These are phyloP conservation scores for Diaporthe aspalathi DNA, from an alignment of 2,329 filamentous ascomycete genomes.

Conservation along the genomic window DNA sequence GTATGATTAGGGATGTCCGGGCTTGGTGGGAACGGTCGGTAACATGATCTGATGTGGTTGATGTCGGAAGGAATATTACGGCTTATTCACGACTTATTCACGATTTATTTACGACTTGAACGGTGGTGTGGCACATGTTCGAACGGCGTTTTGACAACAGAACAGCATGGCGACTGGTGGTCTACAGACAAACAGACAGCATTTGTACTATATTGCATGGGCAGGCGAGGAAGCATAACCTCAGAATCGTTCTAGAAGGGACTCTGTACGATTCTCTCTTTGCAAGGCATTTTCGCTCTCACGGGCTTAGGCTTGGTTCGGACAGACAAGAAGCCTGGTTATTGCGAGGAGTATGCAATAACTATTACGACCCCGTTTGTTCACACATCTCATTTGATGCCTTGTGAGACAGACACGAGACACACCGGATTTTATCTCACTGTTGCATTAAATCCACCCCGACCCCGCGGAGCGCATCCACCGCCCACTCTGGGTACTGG, in stretches of 20 bases:
- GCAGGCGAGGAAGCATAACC: conserved; percentile 2
- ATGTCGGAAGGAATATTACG: not conserved
- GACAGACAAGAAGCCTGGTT: not conserved
- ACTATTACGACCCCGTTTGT: not conserved
- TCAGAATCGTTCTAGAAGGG: conserved; percentile 20
- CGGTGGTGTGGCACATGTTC: conserved; percentile 8
- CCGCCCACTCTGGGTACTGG: conserved; percentile 85
- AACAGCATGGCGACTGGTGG: conserved; percentile 25
- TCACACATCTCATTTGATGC: not conserved
- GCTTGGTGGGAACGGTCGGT: not conserved
- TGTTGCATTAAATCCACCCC: conserved; percentile 76
- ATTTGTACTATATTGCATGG: conserved; percentile 14
- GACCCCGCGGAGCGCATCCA: conserved; percentile 81
- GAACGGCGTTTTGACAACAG: conserved; percentile 15
- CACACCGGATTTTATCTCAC: conserved; percentile 35
- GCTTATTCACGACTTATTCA: conserved; percentile 8
- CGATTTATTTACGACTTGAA: not conserved
- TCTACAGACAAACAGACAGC: conserved; percentile 1
- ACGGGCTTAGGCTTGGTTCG: not conserved
- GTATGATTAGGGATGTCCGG: not conserved
- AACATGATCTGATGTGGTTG: not conserved
- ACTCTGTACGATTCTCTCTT: not conserved
- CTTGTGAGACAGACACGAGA: not conserved
- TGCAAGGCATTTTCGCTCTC: conserved; percentile 17
- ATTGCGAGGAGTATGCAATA: not conserved